Evolutionary conservation across 306 rosid species (phyloP), one percentile per base, ranked within the genome.

Genomic region (Rosa rugosa): DNA sequence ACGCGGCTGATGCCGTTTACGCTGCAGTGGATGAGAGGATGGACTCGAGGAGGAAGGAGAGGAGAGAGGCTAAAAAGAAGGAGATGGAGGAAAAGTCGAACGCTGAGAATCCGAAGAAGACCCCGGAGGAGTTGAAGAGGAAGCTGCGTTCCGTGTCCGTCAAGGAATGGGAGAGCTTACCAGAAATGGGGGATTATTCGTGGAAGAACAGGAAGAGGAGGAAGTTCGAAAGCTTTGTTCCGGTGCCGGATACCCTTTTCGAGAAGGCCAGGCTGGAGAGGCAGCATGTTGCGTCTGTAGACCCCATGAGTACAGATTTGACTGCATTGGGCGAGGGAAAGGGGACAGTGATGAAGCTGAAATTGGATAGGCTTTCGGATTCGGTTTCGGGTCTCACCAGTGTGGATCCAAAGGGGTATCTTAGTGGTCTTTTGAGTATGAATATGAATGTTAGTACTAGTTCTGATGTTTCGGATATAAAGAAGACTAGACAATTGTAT

Each of bases 251-350:
- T 84, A 93, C 96, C 0, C 86, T 93, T 14, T 88, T 93, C 20
- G 97, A 93, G 90, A 93, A 88, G 84, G 97, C 97, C 20, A 85
- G 96, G 80, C 92, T 89, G 65, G 96, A 91, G 69, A 77, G 89
- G 77, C 96, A 93, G 84, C 94, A 86, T 80, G 94, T 93, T 22
- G 85, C 91, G 0, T 90, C 91, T 6, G 79, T 93, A 84, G 94
- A 93, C 79, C 97, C 97, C 0, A 92, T 89, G 87, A 93, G 89
- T 22, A 89, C 96, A 2, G 97, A 93, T 82, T 86, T 93, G 86
- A 93, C 97, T 42, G 96, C 94, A 0, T 91, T 90, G 14, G 97
- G 96, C 10, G 90, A 93, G 83, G 97, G 97, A 17, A 89, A 96
- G 75, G 92, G 91, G 40, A 90, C 94, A 20, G 91, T 92, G 70